Conservation (phyloP, 164 flowering plant genomes). For the Kalanchoe fedtschenkoi region DNA sequence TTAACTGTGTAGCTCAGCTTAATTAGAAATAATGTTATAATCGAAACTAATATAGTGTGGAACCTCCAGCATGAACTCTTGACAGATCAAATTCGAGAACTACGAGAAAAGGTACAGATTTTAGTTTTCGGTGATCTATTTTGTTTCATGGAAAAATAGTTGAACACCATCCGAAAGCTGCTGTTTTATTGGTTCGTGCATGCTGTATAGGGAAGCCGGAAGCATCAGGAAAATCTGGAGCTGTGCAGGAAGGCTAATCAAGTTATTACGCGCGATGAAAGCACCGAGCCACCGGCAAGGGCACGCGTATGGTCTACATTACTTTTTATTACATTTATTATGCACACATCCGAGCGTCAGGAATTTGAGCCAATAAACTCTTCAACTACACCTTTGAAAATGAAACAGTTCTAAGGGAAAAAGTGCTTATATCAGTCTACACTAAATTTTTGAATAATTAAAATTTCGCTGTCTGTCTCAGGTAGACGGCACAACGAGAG, state of each 20-base stretch:
- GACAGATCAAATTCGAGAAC: conserved; percentile 1
- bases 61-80: neutral
- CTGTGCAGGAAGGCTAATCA: conserved; percentile 22
- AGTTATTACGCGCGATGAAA: conserved; percentile 18
- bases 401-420: neutral
- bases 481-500: conserved; percentile 22
- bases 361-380: no score
- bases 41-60: neutral
- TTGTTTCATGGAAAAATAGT: neutral
- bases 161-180: neutral
- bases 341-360: no score
- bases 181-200: no score
- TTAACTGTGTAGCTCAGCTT: no score
- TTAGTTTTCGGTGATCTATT: neutral
- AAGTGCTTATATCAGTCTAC: neutral
- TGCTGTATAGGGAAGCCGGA: conserved; percentile 22
- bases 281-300: conserved; percentile 21
- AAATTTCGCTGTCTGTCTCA: conserved; percentile 9
- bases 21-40: neutral
- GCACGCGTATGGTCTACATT: no score
- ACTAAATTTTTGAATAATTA: neutral
- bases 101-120: neutral
- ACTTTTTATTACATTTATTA: no score
- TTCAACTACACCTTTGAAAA: neutral
- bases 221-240: conserved; percentile 28